Evolutionary conservation across 1,284 basidiomycete genomes (phyloP).

Genomic region (Apiotrichum sp.): DNA sequence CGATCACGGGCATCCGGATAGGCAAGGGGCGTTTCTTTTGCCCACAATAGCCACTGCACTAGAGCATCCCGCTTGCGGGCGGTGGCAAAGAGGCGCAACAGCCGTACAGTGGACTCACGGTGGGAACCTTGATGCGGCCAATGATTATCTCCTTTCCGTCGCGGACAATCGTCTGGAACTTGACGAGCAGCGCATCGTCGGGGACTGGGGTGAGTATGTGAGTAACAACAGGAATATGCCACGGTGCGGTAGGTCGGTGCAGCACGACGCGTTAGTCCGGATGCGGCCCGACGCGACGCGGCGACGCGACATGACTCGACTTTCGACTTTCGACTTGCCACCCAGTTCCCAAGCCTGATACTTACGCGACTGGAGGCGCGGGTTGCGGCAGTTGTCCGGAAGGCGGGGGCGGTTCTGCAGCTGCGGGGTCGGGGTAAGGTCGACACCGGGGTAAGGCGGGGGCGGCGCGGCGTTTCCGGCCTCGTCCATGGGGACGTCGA

Average conservation of each 20-base stretch:
- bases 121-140: slow-evolving; percentile 88
- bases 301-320: not conserved
- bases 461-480: slow-evolving; percentile 23
- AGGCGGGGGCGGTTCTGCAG: slow-evolving; percentile 37
- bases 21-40: no score
- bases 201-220: slow-evolving; percentile 23
- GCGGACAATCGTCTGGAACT: slow-evolving; percentile 75
- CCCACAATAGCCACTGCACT: no score
- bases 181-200: slow-evolving; percentile 52
- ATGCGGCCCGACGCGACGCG: not conserved
- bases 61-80: not conserved
- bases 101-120: slow-evolving; percentile 52
- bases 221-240: not conserved
- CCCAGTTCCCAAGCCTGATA: not conserved
- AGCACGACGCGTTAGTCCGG: not conserved
- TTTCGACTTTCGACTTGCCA: no score
- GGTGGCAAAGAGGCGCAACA: not conserved
- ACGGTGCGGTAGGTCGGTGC: not conserved
- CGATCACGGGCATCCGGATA: no score
- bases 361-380: slow-evolving; percentile 28
- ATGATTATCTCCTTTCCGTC: slow-evolving; percentile 79
- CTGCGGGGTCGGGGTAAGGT: slow-evolving; percentile 35
- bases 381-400: slow-evolving; percentile 37
- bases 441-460: slow-evolving; percentile 32
- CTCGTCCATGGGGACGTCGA: slow-evolving; percentile 21